Conservation (phyloP, 1,284 basidiomycete genomes). For the Sporisorium reilianum region DNA sequence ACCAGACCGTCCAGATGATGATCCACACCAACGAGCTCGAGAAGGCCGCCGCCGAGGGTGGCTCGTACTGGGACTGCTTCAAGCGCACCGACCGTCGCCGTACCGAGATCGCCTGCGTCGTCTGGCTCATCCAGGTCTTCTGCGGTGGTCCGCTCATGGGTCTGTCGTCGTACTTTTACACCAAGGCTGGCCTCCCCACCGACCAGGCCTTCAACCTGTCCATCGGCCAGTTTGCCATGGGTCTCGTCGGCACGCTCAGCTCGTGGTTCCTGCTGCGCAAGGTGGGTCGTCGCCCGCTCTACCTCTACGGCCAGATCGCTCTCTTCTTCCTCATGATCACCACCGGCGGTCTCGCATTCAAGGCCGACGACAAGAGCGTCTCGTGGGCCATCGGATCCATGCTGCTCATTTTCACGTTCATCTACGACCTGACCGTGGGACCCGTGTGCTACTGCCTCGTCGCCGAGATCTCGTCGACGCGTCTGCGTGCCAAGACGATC, state of each 20-base stretch:
- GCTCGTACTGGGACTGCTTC: constrained; percentile 72
- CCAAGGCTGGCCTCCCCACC: constrained; percentile 70
- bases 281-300: constrained; percentile 71
- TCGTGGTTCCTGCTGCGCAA: constrained; percentile 71
- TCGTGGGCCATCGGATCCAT: constrained; percentile 70
- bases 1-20: constrained; percentile 71
- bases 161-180: constrained; percentile 70
- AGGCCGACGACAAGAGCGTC: constrained; percentile 31
- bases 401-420: constrained; percentile 71
- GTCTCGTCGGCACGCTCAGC: constrained; percentile 69
- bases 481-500: constrained; percentile 73
- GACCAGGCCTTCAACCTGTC: constrained; percentile 70
- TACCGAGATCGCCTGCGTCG: constrained; percentile 71
- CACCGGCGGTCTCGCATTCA: constrained; percentile 71
- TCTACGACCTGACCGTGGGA: constrained; percentile 70
- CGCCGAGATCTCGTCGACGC: constrained; percentile 72
- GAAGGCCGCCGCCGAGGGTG: constrained; percentile 67
- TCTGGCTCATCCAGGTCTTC: constrained; percentile 69
- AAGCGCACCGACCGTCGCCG: constrained; percentile 70
- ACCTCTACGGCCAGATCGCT: constrained; percentile 72
- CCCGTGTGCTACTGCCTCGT: constrained; percentile 72
- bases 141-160: constrained; percentile 67
- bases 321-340: constrained; percentile 70
- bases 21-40: constrained; percentile 71
- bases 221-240: constrained; percentile 70